These are phyloP conservation scores for Graphiopsis chlorocephala DNA, from an alignment of 2,329 filamentous ascomycete species.

Conservation along the genomic window DNA sequence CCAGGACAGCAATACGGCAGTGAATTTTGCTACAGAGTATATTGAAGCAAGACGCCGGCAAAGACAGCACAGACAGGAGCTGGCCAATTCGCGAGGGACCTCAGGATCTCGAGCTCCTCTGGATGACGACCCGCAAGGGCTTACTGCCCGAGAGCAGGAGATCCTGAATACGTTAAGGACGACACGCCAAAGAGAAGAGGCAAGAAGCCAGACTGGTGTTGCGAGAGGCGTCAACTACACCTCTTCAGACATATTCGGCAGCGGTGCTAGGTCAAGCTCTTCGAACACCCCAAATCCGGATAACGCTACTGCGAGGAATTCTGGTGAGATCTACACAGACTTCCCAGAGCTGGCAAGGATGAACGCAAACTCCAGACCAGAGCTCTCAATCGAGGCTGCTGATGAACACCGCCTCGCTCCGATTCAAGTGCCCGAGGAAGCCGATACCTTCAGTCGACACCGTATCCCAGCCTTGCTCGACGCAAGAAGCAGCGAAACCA, in stretches of 20 bases:
- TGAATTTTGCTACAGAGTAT: slow-evolving; percentile 43
- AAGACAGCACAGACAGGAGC: slow-evolving; percentile 34
- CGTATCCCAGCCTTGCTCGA: slow-evolving; percentile 7
- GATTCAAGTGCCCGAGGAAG: slow-evolving; percentile 1
- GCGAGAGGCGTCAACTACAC: slow-evolving; percentile 46
- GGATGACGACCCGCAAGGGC: slow-evolving; percentile 45
- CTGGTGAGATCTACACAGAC: slow-evolving; percentile 29
- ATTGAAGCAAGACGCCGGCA: slow-evolving; percentile 41
- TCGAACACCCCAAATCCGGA: slow-evolving; percentile 13
- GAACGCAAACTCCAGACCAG: slow-evolving; percentile 11
- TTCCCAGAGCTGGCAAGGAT: slow-evolving; percentile 31
- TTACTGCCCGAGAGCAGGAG: slow-evolving; percentile 46
- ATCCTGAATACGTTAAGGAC: slow-evolving; percentile 46
- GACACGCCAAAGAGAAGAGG: slow-evolving; percentile 43
- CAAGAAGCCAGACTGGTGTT: slow-evolving; percentile 35
- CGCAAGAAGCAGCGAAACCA: not conserved
- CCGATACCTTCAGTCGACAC: not conserved
- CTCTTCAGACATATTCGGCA: slow-evolving; percentile 30
- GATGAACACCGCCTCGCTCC: slow-evolving; percentile 1
- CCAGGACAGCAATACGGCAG: slow-evolving; percentile 38
- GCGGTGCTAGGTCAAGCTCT: slow-evolving; percentile 8
- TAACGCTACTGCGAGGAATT: slow-evolving; percentile 17
- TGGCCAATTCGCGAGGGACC: slow-evolving; percentile 17
- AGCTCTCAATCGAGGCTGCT: not conserved
- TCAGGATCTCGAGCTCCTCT: slow-evolving; percentile 30